phyloP scores from a whole-genome alignment of 495 filamentous ascomycete species.

The Xeromyces bisporus region DNA sequence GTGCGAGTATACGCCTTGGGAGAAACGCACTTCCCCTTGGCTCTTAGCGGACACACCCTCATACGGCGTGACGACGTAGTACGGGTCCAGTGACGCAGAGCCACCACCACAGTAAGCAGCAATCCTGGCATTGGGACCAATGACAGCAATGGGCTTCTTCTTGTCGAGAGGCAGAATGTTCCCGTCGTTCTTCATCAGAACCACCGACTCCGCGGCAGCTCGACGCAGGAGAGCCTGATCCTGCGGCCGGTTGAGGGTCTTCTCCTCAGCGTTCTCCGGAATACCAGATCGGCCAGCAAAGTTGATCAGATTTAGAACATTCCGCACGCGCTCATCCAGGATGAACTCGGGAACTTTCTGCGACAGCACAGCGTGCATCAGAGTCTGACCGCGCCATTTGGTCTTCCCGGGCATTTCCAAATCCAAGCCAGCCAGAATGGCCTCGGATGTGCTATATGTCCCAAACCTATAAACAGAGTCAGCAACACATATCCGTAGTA shows the following conservation, averaged over 20 bases:
- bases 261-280: slow-evolving; percentile 40
- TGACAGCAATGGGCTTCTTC: slow-evolving; percentile 49
- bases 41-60: slow-evolving; percentile 45
- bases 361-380: slow-evolving; percentile 39
- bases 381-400: slow-evolving; percentile 42
- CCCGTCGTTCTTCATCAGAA: slow-evolving; percentile 63
- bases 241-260: slow-evolving; percentile 45
- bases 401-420: slow-evolving; percentile 62
- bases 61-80: slow-evolving; percentile 57
- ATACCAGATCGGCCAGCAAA: slow-evolving; percentile 43
- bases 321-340: slow-evolving; percentile 44
- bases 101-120: slow-evolving; percentile 69
- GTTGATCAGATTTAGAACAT: slow-evolving; percentile 48
- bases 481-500: no score
- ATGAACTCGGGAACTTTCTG: slow-evolving; percentile 41
- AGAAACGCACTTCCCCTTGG: slow-evolving; percentile 24
- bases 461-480: slow-evolving; percentile 42
- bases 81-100: slow-evolving; percentile 60
- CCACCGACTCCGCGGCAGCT: slow-evolving; percentile 53
- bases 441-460: slow-evolving; percentile 49
- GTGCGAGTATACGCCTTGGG: slow-evolving; percentile 41
- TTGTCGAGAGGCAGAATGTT: slow-evolving; percentile 46
- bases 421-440: slow-evolving; percentile 52
- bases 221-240: slow-evolving; percentile 49
- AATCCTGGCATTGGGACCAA: slow-evolving; percentile 64